These are phyloP conservation scores for Plenodomus tracheiphilus DNA, from an alignment of 2,329 filamentous ascomycete genomes.

Conservation along the genomic window DNA sequence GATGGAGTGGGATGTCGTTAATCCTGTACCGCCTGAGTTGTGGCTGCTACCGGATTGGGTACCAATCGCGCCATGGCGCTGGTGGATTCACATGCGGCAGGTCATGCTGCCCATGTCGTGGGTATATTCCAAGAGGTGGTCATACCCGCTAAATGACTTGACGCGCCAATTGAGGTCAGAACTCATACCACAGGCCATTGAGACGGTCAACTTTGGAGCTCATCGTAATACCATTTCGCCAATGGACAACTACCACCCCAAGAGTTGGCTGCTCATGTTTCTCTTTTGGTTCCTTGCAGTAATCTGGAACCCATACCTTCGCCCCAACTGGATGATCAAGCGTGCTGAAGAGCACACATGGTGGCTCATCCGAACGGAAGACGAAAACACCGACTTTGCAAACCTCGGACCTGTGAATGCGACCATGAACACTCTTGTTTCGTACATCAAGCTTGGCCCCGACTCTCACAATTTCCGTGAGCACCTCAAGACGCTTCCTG, in stretches of 20 bases:
- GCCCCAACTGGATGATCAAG: conserved; percentile 66
- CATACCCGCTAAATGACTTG: conserved; percentile 73
- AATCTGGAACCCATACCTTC: conserved; percentile 78
- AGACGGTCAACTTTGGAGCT: conserved; percentile 73
- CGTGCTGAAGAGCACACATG: conserved; percentile 80
- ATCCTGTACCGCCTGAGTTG: conserved; percentile 88
- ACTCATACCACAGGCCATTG: conserved; percentile 77
- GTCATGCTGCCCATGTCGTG: conserved; percentile 95
- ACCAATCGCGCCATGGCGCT: conserved; percentile 86
- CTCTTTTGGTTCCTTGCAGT: conserved; percentile 79
- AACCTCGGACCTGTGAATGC: conserved; percentile 87
- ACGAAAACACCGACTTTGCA: conserved; percentile 87
- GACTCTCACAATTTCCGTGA: conserved; percentile 70
- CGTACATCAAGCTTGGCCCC: conserved; percentile 82
- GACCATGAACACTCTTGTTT: conserved; percentile 85
- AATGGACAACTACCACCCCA: conserved; percentile 90
- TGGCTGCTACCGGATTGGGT: conserved; percentile 94
- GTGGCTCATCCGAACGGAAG: conserved; percentile 85
- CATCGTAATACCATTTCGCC: conserved; percentile 82
- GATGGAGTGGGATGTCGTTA: conserved; percentile 87
- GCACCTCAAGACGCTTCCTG: conserved; percentile 79
- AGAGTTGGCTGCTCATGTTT: conserved; percentile 78
- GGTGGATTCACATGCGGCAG: conserved; percentile 98
- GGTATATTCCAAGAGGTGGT: conserved; percentile 82
- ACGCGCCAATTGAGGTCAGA: conserved; percentile 76